Evolutionary conservation across 2,329 filamentous ascomycete genomes (phyloP).

Genomic region (Cryoendolithus antarcticus): DNA sequence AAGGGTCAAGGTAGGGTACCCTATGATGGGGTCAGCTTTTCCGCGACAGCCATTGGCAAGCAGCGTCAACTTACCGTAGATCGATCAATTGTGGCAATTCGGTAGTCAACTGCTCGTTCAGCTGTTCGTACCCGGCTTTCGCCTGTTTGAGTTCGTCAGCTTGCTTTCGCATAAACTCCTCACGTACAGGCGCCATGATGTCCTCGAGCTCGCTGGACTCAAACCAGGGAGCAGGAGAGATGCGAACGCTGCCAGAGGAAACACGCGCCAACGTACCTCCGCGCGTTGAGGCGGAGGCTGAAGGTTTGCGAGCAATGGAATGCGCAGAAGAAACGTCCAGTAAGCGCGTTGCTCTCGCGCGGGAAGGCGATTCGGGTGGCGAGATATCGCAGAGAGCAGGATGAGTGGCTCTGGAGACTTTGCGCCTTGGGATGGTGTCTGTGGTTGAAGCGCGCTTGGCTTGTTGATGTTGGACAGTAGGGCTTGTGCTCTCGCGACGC

Average conservation of each 20-base stretch:
- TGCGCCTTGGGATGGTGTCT: too few relatives aligned
- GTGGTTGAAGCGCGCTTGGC: too few relatives aligned
- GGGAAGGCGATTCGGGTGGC: too few relatives aligned
- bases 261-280: constrained; percentile 4
- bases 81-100: constrained; percentile 95
- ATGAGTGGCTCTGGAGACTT: too few relatives aligned
- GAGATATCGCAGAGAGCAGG: too few relatives aligned
- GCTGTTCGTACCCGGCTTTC: constrained; percentile 82
- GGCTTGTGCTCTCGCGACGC: too few relatives aligned
- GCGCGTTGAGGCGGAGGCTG: constrained; percentile 6
- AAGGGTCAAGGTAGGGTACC: constrained; percentile 92
- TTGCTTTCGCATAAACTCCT: constrained; percentile 17
- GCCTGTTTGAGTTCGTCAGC: constrained; percentile 35
- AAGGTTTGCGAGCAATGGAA: too few relatives aligned
- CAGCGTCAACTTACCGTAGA: constrained; percentile 42
- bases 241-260: constrained; percentile 1
- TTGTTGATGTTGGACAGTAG: too few relatives aligned
- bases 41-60: not conserved
- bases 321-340: too few relatives aligned
- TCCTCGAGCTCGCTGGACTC: constrained; percentile 22
- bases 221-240: constrained; percentile 16
- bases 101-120: constrained; percentile 89
- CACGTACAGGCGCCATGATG: constrained; percentile 19
- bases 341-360: too few relatives aligned
- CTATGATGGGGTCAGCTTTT: constrained; percentile 8